Percentiles rank a stretch among this genome's conserved stretches.
These are phyloP conservation scores for Barnettozyma salicaria DNA, from an alignment of 805 yeast species.

Conservation along the genomic window DNA sequence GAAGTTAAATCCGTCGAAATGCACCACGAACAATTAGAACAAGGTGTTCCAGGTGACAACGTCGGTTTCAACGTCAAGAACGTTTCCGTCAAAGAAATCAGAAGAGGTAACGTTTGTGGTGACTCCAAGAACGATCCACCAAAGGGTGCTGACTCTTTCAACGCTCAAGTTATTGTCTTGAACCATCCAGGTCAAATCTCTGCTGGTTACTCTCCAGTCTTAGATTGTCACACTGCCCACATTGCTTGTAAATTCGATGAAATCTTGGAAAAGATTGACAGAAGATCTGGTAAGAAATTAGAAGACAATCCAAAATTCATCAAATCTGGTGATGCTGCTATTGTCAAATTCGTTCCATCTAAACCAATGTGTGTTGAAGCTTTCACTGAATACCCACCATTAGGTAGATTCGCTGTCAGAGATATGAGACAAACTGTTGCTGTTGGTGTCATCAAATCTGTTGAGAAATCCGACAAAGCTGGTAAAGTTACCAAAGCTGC, in stretches of 20 bases:
- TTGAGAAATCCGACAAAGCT: slow-evolving; percentile 75
- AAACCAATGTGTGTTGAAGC: slow-evolving; percentile 97
- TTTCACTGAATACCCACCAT: slow-evolving; percentile 93
- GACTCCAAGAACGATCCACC: slow-evolving; percentile 94
- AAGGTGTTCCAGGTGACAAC: slow-evolving; percentile 85
- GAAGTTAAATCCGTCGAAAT: slow-evolving; percentile 90
- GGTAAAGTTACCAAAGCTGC: slow-evolving; percentile 98
- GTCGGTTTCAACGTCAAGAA: slow-evolving; percentile 93
- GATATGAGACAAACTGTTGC: slow-evolving; percentile 99
- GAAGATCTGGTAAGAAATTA: slow-evolving; percentile 89
- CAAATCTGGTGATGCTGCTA: slow-evolving; percentile 96
- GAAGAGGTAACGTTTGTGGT: slow-evolving; percentile 93
- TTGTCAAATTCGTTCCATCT: slow-evolving; percentile 81
- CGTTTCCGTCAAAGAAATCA: slow-evolving; percentile 87
- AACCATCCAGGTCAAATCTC: slow-evolving; percentile 94
- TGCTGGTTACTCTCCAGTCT: slow-evolving; percentile 89
- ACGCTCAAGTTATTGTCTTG: slow-evolving; percentile 84
- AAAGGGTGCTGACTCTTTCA: slow-evolving; percentile 73
- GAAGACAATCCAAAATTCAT: slow-evolving; percentile 90
- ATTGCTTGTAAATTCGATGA: slow-evolving; percentile 77
- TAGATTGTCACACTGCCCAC: slow-evolving; percentile 90
- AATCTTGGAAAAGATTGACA: slow-evolving; percentile 99
- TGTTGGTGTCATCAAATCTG: slow-evolving; percentile 97
- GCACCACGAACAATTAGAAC: slow-evolving; percentile 84
- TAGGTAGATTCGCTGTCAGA: slow-evolving; percentile 98